phyloP scores from a whole-genome alignment of 2,329 filamentous ascomycete species.

The Cladosporium sp. region DNA sequence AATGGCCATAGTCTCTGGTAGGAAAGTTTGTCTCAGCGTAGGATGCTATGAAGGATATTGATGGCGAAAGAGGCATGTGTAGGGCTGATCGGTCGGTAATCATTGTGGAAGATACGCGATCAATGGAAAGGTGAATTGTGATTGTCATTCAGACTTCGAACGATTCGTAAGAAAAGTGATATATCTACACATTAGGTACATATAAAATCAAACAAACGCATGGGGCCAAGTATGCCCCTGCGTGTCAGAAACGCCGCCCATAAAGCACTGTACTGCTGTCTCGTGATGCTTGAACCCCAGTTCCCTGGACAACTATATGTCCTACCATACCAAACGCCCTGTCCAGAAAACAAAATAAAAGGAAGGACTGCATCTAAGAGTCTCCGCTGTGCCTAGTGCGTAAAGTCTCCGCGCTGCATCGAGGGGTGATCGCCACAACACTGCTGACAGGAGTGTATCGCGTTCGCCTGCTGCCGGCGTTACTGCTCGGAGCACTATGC shows the following conservation, averaged over 20 bases:
- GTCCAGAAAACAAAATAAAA: background rate
- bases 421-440: constrained; percentile 42
- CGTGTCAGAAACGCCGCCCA: background rate
- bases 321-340: background rate
- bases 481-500: constrained; percentile 20
- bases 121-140: background rate
- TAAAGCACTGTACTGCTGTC: background rate
- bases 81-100: no score
- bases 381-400: constrained; percentile 24
- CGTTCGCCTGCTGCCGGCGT: constrained; percentile 21
- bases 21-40: no score
- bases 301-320: background rate
- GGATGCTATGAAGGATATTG: no score
- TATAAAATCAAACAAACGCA: background rate
- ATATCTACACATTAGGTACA: background rate
- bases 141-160: background rate
- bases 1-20: background rate
- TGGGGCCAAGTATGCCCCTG: background rate
- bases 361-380: background rate
- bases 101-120: no score
- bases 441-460: constrained; percentile 43
- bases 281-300: background rate
- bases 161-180: background rate
- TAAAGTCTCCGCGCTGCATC: constrained; percentile 43
- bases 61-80: no score